Evolutionary conservation across 2,329 filamentous ascomycete species (phyloP).

Genomic region (Xylariaceae sp.): DNA sequence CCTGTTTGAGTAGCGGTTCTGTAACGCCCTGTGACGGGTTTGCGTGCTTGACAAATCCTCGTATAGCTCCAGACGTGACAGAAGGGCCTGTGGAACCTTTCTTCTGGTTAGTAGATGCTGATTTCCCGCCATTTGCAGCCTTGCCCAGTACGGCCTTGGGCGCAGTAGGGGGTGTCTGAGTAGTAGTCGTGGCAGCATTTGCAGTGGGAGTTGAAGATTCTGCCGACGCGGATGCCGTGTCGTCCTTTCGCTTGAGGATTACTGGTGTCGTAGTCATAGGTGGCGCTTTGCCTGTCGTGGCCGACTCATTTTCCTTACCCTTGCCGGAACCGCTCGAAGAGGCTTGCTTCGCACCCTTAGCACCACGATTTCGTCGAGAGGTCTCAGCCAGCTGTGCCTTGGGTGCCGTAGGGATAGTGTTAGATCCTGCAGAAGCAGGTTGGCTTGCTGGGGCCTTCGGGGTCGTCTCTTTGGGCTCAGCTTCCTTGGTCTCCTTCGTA

Average conservation of each 20-base stretch:
- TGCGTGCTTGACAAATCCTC: constrained; percentile 77
- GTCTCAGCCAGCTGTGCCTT: constrained; percentile 34
- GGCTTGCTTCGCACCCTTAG: constrained; percentile 34
- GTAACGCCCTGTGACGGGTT: constrained; percentile 92
- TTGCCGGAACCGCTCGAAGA: constrained; percentile 28
- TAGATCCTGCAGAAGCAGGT: constrained; percentile 18
- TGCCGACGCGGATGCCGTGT: constrained; percentile 9
- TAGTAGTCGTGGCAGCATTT: constrained; percentile 23
- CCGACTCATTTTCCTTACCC: constrained; percentile 23
- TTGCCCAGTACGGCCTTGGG: constrained; percentile 27
- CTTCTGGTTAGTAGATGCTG: constrained; percentile 27
- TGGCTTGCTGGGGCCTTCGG: constrained; percentile 22
- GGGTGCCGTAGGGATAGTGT: constrained; percentile 28
- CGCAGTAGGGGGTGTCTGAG: constrained; percentile 33
- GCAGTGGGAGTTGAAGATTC: constrained; percentile 21
- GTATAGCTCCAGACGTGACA: constrained; percentile 50
- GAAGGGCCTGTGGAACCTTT: constrained; percentile 29
- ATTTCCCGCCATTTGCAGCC: constrained; percentile 21
- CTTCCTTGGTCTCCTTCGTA: constrained; percentile 33
- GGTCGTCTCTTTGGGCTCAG: constrained; percentile 21
- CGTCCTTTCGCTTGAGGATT: constrained; percentile 31
- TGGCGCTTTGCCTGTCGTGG: constrained; percentile 25
- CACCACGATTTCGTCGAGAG: constrained; percentile 30
- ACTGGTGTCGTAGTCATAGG: constrained; percentile 27
- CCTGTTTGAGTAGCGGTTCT: constrained; percentile 71